Conservation (phyloP, 805 yeast species). For the Candida nemodendra region DNA sequence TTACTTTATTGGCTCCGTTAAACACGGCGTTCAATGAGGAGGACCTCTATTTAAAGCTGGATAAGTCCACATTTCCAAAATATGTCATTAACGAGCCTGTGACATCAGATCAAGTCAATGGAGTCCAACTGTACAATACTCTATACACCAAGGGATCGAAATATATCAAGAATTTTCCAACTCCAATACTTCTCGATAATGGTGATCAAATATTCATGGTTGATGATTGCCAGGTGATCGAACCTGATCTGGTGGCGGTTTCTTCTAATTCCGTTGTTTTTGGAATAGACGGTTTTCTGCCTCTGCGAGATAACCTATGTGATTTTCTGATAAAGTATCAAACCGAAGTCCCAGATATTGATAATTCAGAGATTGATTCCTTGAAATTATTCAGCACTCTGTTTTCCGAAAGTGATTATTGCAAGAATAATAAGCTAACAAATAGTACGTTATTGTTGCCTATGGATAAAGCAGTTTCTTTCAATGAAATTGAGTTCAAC, state of each 20-base stretch:
- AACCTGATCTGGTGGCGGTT: conserved; percentile 55
- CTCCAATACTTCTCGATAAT: conserved; percentile 36
- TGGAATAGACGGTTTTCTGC: conserved; percentile 51
- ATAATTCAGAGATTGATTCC: conserved; percentile 13
- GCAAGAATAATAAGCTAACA: conserved; percentile 17
- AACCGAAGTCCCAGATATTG: conserved; percentile 15
- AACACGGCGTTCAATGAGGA: conserved; percentile 62
- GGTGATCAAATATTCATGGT: conserved; percentile 35
- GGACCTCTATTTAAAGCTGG: conserved; percentile 9
- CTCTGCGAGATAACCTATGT: conserved; percentile 36
- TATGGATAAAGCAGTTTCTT: conserved; percentile 36
- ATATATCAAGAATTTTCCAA: conserved; percentile 11
- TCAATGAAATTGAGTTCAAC: conserved; percentile 43
- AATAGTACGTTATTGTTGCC: conserved; percentile 49
- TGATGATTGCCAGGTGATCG: conserved; percentile 50
- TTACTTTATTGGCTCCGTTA: conserved; percentile 77
- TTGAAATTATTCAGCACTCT: conserved; percentile 25
- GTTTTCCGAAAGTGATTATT: conserved; percentile 19
- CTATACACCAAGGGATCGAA: conserved; percentile 23
- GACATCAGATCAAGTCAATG: conserved; percentile 28
- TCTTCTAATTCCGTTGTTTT: conserved; percentile 67
- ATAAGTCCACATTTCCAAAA: conserved; percentile 22
- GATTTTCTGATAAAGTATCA: conserved; percentile 31
- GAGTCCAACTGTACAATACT: conserved; percentile 28
- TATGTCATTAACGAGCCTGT: conserved; percentile 37